These are phyloP conservation scores for Coemansia sp. DNA, from an alignment of 371 early-diverging fungal genomes.

Conservation along the genomic window DNA sequence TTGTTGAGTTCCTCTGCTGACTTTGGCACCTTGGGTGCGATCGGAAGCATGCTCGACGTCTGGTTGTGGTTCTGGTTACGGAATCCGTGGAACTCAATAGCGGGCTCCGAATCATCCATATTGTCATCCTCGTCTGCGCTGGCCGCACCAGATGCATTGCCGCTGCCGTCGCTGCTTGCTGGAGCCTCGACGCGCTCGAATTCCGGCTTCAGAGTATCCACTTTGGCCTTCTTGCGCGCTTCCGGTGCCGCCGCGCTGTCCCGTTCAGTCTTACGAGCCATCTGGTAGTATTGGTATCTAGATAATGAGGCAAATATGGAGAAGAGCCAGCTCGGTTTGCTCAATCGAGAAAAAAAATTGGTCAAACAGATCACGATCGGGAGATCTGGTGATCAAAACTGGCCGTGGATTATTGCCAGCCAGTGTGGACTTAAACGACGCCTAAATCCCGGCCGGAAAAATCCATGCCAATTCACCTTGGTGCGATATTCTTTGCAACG, in stretches of 20 bases:
- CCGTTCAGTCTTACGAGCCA: background rate
- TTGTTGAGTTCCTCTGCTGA: conserved; percentile 71
- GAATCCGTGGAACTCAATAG: conserved; percentile 35
- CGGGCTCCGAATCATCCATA: background rate
- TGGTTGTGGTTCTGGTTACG: conserved; percentile 45
- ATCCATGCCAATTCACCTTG: background rate
- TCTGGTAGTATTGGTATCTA: background rate
- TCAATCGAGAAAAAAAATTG: background rate
- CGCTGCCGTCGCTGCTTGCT: background rate
- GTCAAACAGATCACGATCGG: background rate
- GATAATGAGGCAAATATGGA: background rate
- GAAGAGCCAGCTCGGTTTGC: too few species aligned
- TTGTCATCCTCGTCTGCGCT: background rate
- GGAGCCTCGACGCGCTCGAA: background rate
- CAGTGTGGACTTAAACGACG: too few species aligned
- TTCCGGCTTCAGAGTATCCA: background rate
- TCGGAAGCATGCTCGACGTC: conserved; percentile 47
- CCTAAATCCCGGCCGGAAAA: background rate
- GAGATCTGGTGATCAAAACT: background rate
- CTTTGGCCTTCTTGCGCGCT: conserved; percentile 3
- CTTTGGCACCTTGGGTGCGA: conserved; percentile 77
- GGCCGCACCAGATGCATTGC: background rate
- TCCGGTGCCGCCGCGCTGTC: background rate
- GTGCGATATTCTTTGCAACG: too few species aligned
- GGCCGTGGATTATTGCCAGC: too few species aligned